Base-by-base conservation (phyloP, 2,329 filamentous ascomycete species). In the Fusarium nurragi region DNA sequence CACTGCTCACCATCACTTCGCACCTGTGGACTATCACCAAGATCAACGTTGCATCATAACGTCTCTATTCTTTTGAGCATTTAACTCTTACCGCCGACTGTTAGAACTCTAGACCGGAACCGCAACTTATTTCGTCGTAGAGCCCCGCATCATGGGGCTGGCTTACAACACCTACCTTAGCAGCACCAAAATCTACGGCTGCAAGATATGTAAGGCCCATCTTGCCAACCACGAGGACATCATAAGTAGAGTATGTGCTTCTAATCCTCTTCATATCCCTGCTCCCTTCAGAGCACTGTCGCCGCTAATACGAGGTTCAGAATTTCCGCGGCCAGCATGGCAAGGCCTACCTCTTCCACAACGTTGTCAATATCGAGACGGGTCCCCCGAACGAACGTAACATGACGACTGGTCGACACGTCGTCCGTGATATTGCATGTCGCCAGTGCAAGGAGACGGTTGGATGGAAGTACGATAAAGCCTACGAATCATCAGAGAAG, bases 391-490 rank as follows among this genome's bases (percentile, higher is more conserved):
- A 86, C 75, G 95, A 99, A 81, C 92, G 95, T 68, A 97, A 91
- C 81, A 99, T 99, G 95, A 99, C 95, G 14, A 99, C 95, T 1
- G 95, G 95, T 50, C 88, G 92, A 52, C 95, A 99, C 78, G 85
- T 98, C 54, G 95, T 99, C 44, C 90, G 95, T 57, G 95, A 99
- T 77, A 97, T 99, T 72, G 84, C 84, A 57, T 99, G 95, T 81
- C 86, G 90, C 57, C 92, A 97, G 78, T 99, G 95, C 85, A 91
- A 90, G 75, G 91, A 94, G 77, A 91, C 90, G 26, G 95, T 99
- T 50, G 95, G 95, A 32, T 99, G 95, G 95, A 98, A 97, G 78
- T 99, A 99, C 77, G 95, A 99, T 79, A 97, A 96, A 81, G 95
- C 95, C 2, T 98, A 91, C 77, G 95, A 99, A 81, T 79, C 83